phyloP scores from a whole-genome alignment of 768 basidiomycete genomes.

The Termitomyces bulborhizus region DNA sequence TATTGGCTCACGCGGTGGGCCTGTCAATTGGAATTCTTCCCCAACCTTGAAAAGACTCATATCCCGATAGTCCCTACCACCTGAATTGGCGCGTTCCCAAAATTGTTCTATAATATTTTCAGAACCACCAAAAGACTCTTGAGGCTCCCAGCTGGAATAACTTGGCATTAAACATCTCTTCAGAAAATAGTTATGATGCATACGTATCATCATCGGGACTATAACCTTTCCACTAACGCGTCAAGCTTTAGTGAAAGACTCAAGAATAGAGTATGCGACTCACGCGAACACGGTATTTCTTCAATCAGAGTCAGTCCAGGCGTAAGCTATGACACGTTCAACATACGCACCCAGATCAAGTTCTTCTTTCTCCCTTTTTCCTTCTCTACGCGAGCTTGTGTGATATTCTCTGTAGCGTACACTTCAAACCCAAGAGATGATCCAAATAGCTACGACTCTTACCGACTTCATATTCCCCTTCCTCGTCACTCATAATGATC shows the following conservation, averaged over 20 bases:
- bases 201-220: conserved; percentile 49
- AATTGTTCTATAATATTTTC: conserved; percentile 49
- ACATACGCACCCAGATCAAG: conserved; percentile 42
- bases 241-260: background rate
- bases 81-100: conserved; percentile 41
- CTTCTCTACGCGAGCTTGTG: conserved; percentile 44
- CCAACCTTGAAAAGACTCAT: conserved; percentile 43
- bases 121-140: conserved; percentile 50
- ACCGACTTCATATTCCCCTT: conserved; percentile 67
- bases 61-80: conserved; percentile 44
- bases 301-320: conserved; percentile 3
- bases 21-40: conserved; percentile 48
- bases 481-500: conserved; percentile 26
- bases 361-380: conserved; percentile 35
- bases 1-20: conserved; percentile 48
- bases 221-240: conserved; percentile 58
- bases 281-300: conserved; percentile 60
- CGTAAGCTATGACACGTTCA: conserved; percentile 4
- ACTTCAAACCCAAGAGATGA: background rate
- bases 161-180: background rate
- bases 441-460: conserved; percentile 19
- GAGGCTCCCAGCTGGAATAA: conserved; percentile 58
- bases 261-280: conserved; percentile 14
- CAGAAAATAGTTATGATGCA: conserved; percentile 16
- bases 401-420: conserved; percentile 39